Evolutionary conservation across 768 basidiomycete species (phyloP).

Genomic region (Amanita muscaria): DNA sequence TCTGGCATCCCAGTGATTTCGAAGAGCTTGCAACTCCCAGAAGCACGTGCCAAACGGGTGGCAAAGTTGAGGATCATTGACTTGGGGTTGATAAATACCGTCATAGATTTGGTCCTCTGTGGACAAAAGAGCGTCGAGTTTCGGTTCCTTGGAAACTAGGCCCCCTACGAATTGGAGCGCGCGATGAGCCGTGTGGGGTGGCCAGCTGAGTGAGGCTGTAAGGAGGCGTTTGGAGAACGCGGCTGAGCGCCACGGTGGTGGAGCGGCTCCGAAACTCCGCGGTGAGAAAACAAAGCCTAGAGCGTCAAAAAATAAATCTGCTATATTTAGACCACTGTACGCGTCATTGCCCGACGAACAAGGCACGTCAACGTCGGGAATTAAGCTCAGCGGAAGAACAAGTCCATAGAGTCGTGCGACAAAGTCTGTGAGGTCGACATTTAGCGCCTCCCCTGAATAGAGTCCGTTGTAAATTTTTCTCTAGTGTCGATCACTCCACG

Average conservation of each 20-base stretch:
- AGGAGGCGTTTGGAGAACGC: conserved; percentile 94
- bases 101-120: conserved; percentile 81
- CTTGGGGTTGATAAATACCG: conserved; percentile 76
- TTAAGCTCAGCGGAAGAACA: conserved; percentile 64
- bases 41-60: conserved; percentile 79
- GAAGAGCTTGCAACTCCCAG: conserved; percentile 72
- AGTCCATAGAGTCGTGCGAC: conserved; percentile 75
- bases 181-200: conserved; percentile 53
- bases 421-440: conserved; percentile 90
- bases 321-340: conserved; percentile 24
- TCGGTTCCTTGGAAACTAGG: conserved; percentile 68
- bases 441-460: conserved; percentile 83
- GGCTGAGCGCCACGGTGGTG: conserved; percentile 70
- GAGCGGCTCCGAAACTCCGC: conserved; percentile 41
- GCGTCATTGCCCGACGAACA: conserved; percentile 12
- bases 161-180: conserved; percentile 65
- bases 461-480: conserved; percentile 11
- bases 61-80: conserved; percentile 83
- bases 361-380: conserved; percentile 54
- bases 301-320: conserved; percentile 81
- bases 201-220: conserved; percentile 73
- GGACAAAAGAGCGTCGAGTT: conserved; percentile 75
- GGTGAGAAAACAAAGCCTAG: conserved; percentile 78
- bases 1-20: conserved; percentile 53
- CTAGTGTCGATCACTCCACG: not conserved